Evolutionary conservation across 2,329 filamentous ascomycete species (phyloP).

Genomic region (Metarhizium guizhouense): DNA sequence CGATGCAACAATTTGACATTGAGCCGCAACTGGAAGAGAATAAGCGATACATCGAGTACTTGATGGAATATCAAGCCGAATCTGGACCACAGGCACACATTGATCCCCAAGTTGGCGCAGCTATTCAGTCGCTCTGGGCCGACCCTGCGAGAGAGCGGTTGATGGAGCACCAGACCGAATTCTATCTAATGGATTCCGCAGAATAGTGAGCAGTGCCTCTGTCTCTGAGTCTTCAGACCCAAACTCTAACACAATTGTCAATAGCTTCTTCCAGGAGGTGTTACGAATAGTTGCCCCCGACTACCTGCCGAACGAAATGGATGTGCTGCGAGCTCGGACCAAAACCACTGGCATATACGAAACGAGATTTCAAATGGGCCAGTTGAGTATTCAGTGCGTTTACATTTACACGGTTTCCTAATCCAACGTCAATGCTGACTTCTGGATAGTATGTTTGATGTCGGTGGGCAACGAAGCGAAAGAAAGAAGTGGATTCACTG

Average conservation of each 20-base stretch:
- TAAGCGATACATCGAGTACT: constrained; percentile 65
- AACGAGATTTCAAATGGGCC: constrained; percentile 96
- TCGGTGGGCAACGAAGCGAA: constrained; percentile 93
- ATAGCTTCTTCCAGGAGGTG: constrained; percentile 92
- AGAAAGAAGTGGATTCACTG: constrained; percentile 99
- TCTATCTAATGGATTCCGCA: constrained; percentile 98
- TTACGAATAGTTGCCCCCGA: constrained; percentile 72
- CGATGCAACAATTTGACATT: constrained; percentile 87
- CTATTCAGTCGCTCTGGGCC: constrained; percentile 81
- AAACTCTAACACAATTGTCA: neutral
- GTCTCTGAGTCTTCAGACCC: neutral
- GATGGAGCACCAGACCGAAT: constrained; percentile 92
- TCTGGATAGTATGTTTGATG: constrained; percentile 84
- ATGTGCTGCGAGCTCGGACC: constrained; percentile 89
- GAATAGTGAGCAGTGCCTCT: constrained; percentile 65
- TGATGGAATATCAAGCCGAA: constrained; percentile 83
- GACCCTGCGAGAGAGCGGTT: constrained; percentile 75
- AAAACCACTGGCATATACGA: constrained; percentile 99
- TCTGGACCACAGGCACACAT: constrained; percentile 81
- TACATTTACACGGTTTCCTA: neutral
- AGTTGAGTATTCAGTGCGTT: constrained; percentile 93
- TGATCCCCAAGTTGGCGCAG: constrained; percentile 70
- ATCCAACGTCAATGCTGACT: constrained; percentile 12
- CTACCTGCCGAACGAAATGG: constrained; percentile 88
- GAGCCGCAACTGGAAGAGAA: constrained; percentile 65